Conservation (phyloP, 2,329 filamentous ascomycete genomes). For the Cladophialophora carrionii region DNA sequence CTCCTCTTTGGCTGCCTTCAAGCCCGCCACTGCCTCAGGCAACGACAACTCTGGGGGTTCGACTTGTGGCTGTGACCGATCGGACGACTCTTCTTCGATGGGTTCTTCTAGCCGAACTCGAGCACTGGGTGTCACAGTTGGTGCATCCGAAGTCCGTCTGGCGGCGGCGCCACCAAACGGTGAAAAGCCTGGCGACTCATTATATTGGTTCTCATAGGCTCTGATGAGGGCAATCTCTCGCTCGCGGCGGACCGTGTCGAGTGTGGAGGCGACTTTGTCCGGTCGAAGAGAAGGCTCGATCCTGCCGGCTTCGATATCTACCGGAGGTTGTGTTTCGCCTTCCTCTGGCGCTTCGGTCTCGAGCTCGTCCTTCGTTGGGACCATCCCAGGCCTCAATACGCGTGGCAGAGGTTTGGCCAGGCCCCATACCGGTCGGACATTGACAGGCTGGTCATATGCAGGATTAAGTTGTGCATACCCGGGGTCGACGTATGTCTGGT, state of each 20-base stretch:
- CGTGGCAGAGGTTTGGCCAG: conserved; percentile 59
- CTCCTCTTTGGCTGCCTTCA: conserved; percentile 28
- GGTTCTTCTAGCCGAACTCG: conserved; percentile 19
- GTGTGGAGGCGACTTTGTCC: conserved; percentile 16
- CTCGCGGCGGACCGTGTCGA: conserved; percentile 25
- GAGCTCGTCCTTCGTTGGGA: conserved; percentile 50
- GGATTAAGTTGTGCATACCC: conserved; percentile 59
- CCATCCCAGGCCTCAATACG: conserved; percentile 59
- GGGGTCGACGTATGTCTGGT: conserved; percentile 57
- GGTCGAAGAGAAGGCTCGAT: conserved; percentile 25
- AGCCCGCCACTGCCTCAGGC: conserved; percentile 21
- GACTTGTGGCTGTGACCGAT: conserved; percentile 4
- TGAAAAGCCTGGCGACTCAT: conserved; percentile 20
- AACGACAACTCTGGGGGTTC: conserved; percentile 20
- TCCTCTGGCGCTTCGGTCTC: conserved; percentile 36
- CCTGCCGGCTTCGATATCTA: conserved; percentile 24
- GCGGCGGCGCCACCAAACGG: conserved; percentile 3
- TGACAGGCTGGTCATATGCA: conserved; percentile 56
- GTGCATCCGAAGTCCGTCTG: conserved; percentile 19
- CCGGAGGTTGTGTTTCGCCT: not conserved
- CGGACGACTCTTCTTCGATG: conserved; percentile 25
- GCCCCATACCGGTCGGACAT: conserved; percentile 57
- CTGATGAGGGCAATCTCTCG: conserved; percentile 23
- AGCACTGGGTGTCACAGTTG: conserved; percentile 13
- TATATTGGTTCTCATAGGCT: conserved; percentile 19